Percentiles rank a stretch among this genome's conserved stretches.
These are phyloP conservation scores for Scytalidium lignicola DNA, from an alignment of 2,329 filamentous ascomycete genomes.

Conservation along the genomic window DNA sequence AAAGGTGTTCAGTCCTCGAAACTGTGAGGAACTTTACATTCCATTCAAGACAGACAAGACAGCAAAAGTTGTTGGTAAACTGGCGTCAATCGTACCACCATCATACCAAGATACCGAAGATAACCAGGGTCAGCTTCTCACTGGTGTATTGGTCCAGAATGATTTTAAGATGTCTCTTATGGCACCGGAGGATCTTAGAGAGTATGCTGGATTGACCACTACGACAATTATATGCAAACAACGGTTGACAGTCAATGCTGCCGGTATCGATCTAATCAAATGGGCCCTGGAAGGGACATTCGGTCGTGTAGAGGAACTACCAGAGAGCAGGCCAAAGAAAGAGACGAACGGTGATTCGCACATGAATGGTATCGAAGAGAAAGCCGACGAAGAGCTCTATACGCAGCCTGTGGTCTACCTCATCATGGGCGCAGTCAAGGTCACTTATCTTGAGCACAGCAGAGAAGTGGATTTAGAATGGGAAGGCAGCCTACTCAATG, in stretches of 20 bases:
- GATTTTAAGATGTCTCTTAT: conserved; percentile 97
- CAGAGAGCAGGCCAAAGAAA: conserved; percentile 29
- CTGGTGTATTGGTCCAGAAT: conserved; percentile 91
- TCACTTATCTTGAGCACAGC: conserved; percentile 64
- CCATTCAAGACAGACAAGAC: conserved; percentile 94
- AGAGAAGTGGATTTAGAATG: conserved; percentile 89
- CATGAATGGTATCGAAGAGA: conserved; percentile 39
- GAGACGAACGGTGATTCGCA: conserved; percentile 33
- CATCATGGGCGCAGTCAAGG: conserved; percentile 86
- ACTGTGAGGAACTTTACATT: conserved; percentile 91
- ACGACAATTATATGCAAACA: conserved; percentile 93
- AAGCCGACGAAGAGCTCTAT: conserved; percentile 61
- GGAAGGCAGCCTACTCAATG: conserved; percentile 97
- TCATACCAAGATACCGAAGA: conserved; percentile 32
- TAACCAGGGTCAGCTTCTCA: conserved; percentile 58
- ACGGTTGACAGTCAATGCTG: conserved; percentile 79
- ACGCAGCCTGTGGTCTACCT: conserved; percentile 51
- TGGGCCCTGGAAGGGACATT: conserved; percentile 96
- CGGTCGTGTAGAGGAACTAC: conserved; percentile 70
- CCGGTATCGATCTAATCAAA: conserved; percentile 82
- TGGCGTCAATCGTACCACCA: conserved; percentile 70
- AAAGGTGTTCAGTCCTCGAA: conserved; percentile 90
- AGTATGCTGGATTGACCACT: conserved; percentile 95
- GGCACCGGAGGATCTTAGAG: conserved; percentile 91
- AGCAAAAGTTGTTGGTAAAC: conserved; percentile 90